These are phyloP conservation scores for Malus sieversii DNA, from an alignment of 306 rosid species.

Conservation along the genomic window DNA sequence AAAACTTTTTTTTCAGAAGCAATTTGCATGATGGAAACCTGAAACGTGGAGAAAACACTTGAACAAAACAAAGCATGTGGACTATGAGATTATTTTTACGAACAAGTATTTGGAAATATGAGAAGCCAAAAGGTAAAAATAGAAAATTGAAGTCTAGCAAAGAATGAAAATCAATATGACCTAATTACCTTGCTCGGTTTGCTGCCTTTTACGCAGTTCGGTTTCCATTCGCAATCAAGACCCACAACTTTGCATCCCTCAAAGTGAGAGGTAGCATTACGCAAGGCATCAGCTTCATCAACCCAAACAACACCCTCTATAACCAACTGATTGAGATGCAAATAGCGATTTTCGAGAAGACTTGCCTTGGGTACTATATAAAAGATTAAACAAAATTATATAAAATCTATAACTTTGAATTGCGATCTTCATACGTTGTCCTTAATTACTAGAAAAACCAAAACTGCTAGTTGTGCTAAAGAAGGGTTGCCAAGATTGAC, in stretches of 20 bases:
- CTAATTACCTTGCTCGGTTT: constrained; percentile 72
- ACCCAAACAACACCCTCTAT: constrained; percentile 66
- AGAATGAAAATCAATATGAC: background rate
- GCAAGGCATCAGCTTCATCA: constrained; percentile 58
- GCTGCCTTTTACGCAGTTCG: constrained; percentile 68
- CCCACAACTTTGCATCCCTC: constrained; percentile 83
- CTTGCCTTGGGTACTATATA: constrained; percentile 52
- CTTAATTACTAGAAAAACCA: background rate
- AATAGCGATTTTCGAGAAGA: constrained; percentile 42
- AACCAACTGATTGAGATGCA: constrained; percentile 58
- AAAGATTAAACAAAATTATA: background rate
- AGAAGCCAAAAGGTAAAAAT: background rate
- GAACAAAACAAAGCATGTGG: background rate
- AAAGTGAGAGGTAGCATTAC: constrained; percentile 51
- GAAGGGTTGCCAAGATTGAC: background rate
- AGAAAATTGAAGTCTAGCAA: background rate
- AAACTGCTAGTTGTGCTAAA: background rate
- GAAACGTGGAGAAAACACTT: constrained; percentile 29
- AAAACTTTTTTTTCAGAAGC: constrained; percentile 71
- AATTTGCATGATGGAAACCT: constrained; percentile 97
- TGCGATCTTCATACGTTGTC: background rate
- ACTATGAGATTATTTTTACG: background rate
- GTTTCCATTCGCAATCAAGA: constrained; percentile 98
- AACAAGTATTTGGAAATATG: background rate
- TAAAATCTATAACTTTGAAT: constrained; percentile 3